Evolutionary conservation across 441 rosid species (phyloP).

Genomic region (Rhodomyrtus psidioides): DNA sequence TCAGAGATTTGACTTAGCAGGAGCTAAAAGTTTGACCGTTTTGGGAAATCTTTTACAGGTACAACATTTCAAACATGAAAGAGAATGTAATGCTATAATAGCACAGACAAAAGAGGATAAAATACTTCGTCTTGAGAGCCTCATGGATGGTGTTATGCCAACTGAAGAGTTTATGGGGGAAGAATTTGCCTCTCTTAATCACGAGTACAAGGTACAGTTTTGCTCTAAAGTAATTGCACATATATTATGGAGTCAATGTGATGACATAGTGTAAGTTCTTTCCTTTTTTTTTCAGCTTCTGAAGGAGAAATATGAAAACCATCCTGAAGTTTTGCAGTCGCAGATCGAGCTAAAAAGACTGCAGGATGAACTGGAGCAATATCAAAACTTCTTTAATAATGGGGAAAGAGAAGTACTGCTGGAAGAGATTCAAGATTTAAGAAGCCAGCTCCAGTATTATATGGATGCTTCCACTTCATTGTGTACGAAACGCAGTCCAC

Average conservation of each 20-base stretch:
- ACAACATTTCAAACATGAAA: slow-evolving; percentile 96
- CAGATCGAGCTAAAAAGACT: slow-evolving; percentile 73
- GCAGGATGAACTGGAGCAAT: slow-evolving; percentile 78
- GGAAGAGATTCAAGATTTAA: slow-evolving; percentile 92
- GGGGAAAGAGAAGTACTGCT: slow-evolving; percentile 89
- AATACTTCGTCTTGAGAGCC: slow-evolving; percentile 88
- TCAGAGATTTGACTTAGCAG: not conserved
- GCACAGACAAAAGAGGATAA: slow-evolving; percentile 91
- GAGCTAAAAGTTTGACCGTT: slow-evolving; percentile 1
- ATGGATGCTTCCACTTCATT: slow-evolving; percentile 56
- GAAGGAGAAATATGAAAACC: slow-evolving; percentile 83
- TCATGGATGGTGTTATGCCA: slow-evolving; percentile 93
- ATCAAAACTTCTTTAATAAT: slow-evolving; percentile 67
- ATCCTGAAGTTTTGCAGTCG: slow-evolving; percentile 73
- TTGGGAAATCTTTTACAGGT: slow-evolving; percentile 42
- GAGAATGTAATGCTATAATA: slow-evolving; percentile 93
- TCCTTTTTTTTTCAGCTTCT: slow-evolving; percentile 50
- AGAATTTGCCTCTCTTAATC: slow-evolving; percentile 64
- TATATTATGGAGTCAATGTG: not conserved
- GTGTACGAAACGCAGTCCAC: slow-evolving; percentile 41
- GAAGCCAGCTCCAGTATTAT: slow-evolving; percentile 77
- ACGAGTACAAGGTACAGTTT: slow-evolving; percentile 70
- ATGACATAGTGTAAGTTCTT: slow-evolving; percentile 1
- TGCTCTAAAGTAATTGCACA: not conserved
- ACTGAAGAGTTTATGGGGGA: slow-evolving; percentile 85